Evolutionary conservation across 345 rosid genomes (phyloP), one percentile per base, ranked within the genome.

Genomic region (Ceriops decandra): DNA sequence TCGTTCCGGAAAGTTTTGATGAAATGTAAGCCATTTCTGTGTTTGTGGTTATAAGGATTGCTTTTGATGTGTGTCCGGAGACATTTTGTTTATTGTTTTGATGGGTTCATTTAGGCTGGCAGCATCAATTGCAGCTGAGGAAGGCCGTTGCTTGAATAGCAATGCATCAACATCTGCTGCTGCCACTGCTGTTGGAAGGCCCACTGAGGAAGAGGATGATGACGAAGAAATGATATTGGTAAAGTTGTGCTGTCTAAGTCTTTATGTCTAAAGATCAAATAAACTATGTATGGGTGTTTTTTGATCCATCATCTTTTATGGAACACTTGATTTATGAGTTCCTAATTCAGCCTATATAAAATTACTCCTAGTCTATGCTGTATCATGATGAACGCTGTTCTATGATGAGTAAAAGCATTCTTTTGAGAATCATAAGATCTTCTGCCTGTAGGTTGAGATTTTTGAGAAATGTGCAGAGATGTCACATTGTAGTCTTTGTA

Each of bases 111-210:
- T 51, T 86, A 95, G 97, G 90, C 70, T 82, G 82, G 95, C 86
- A 57, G 86, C 88, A 33, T 83, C 95, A 66, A 75, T 84, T 86
- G 84, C 84, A 28, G 86, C 81, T n/a, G 96, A 86, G 65, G 90
- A 84, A 74, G 83, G 71, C 17, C 67, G 38, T 42, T 35, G 42
- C 46, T 59, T 75, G 42, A 66, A 63, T 52, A 76, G 73, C 35
- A 73, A 73, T 47, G 80, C 82, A 17, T 80, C 88, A 5, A 71
- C 82, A 47, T 83, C 89, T 68, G 81, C 75, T 75, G 82, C 89
- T 46, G 75, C 61, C n/a, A 52, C 38, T 74, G 63, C 62, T 57
- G 75, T 76, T 66, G 88, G 30, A 24, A 19, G 26, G 59, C 28
- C 59, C 59, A 21, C 24, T 24, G 31, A 56, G 59, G 28, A 56